Evolutionary conservation across 2,329 filamentous ascomycete genomes (phyloP).

Genomic region (Thielaviopsis cerberus): DNA sequence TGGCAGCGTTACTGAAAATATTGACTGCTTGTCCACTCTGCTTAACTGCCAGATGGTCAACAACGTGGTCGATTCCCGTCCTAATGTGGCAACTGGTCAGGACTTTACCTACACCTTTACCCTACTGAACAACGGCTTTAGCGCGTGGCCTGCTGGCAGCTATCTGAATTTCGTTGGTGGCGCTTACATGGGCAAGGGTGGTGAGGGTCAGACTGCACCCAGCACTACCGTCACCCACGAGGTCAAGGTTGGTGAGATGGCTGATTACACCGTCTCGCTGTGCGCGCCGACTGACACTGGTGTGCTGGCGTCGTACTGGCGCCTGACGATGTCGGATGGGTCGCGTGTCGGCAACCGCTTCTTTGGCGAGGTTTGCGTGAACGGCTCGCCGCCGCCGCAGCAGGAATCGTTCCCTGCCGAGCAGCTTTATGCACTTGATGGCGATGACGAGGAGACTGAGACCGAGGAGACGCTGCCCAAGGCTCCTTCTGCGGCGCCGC

Average conservation of each 20-base stretch:
- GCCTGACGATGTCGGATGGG: slow-evolving; percentile 64
- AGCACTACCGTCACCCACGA: slow-evolving; percentile 40
- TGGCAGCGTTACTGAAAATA: no score
- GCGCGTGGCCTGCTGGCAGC: slow-evolving; percentile 73
- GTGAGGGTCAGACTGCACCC: not conserved
- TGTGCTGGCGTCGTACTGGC: slow-evolving; percentile 88
- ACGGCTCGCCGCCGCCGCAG: slow-evolving; percentile 17
- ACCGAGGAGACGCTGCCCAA: slow-evolving; percentile 14
- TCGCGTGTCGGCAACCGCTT: slow-evolving; percentile 77
- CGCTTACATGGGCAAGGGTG: slow-evolving; percentile 86
- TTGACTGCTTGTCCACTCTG: not conserved
- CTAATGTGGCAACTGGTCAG: slow-evolving; percentile 31
- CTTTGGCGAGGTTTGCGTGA: slow-evolving; percentile 80
- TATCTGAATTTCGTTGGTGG: slow-evolving; percentile 82
- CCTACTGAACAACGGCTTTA: slow-evolving; percentile 63
- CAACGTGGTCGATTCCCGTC: not conserved
- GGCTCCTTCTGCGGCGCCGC: slow-evolving; percentile 26
- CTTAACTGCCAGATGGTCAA: not conserved
- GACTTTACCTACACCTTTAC: slow-evolving; percentile 85
- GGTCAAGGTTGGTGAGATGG: slow-evolving; percentile 55
- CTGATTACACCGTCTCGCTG: slow-evolving; percentile 67
- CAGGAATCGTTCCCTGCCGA: not conserved
- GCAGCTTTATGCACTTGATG: not conserved
- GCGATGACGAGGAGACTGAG: slow-evolving; percentile 16
- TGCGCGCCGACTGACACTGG: slow-evolving; percentile 62